Base-by-base conservation (phyloP, 768 basidiomycete species). In the Leccinellum luteum region DNA sequence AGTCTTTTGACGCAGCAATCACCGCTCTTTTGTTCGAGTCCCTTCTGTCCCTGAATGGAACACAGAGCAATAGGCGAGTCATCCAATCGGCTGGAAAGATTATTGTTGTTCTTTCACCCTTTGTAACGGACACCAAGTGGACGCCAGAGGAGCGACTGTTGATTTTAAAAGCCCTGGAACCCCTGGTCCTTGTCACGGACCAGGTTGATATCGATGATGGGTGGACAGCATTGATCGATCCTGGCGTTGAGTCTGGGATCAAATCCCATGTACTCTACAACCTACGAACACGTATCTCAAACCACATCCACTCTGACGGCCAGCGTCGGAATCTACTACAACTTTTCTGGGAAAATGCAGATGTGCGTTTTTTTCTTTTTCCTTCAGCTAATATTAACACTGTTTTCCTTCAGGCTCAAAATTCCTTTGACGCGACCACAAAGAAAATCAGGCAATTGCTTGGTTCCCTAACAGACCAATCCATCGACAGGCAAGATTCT, bases 1-100 rank as follows among this genome's bases (percentile, higher is more conserved):
- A 80, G 30, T 77, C 82, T 4, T 64, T 97, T 53, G 94, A 98
- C 67, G 71, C 87, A 30, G 83, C 85, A 6, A 76, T 92, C 8
- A 74, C 77, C 2, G 81, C 86, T 3, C 72, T 97, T 3, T 76
- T 77, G 34, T 95, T 91, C 64, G 88, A 94, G 68, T 81, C 83
- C 3, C 63, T 83, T 1, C 79, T 94, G 7, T 66, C 79, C 8
- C 62, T 85, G 52, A 93, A 90, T 55, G 90, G 90, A 15, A 83
- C 78, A 2, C 75, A 78, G 25, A 71, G 81, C 2, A 89, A 86
- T 61, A 73, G 80, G 48, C 79, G 82, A 4, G 81, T 86, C n/a
- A 65, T 93, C 3, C 85, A 87, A 61, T 74, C 75, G 0, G 85
- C 90, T 0, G 82, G 82, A 60, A 84, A 83, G 62, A 66, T 85